These are phyloP conservation scores for Colletotrichum orbiculare DNA, from an alignment of 2,329 filamentous ascomycete genomes.

Conservation along the genomic window DNA sequence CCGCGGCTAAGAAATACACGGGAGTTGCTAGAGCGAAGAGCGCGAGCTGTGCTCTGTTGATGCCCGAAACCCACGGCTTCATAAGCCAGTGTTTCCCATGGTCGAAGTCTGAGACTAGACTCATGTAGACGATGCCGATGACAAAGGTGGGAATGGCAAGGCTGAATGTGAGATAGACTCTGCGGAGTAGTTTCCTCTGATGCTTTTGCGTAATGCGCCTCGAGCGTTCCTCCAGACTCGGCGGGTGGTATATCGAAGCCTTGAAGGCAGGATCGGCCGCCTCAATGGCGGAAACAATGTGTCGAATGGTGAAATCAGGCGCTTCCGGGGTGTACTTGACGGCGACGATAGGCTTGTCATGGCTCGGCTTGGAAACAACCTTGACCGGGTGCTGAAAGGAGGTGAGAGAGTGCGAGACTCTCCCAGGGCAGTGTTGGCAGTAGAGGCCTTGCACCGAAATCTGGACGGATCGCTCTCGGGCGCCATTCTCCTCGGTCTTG, in stretches of 20 bases:
- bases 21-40: conserved; percentile 86
- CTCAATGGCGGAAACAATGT: conserved; percentile 76
- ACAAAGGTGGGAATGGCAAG: conserved; percentile 85
- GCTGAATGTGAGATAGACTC: conserved; percentile 76
- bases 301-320: conserved; percentile 78
- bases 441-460: conserved; percentile 79
- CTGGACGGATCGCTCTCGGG: conserved; percentile 66
- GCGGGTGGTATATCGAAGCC: conserved; percentile 80
- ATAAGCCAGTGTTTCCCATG: conserved; percentile 73
- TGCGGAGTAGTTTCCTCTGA: conserved; percentile 73
- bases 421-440: conserved; percentile 75
- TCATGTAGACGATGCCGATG: conserved; percentile 93
- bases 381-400: conserved; percentile 63
- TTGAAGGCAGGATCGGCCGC: conserved; percentile 73
- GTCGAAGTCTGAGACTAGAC: conserved; percentile 72
- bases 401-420: conserved; percentile 64
- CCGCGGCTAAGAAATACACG: conserved; percentile 87
- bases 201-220: conserved; percentile 77
- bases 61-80: conserved; percentile 75
- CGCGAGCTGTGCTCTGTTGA: conserved; percentile 81
- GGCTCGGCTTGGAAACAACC: conserved; percentile 65
- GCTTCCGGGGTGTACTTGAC: conserved; percentile 76
- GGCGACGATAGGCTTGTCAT: conserved; percentile 74
- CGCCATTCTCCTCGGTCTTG: conserved; percentile 39
- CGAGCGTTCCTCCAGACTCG: conserved; percentile 85